These are phyloP conservation scores for Hypsizygus ulmarius DNA, from an alignment of 1,284 basidiomycete genomes.

Conservation along the genomic window DNA sequence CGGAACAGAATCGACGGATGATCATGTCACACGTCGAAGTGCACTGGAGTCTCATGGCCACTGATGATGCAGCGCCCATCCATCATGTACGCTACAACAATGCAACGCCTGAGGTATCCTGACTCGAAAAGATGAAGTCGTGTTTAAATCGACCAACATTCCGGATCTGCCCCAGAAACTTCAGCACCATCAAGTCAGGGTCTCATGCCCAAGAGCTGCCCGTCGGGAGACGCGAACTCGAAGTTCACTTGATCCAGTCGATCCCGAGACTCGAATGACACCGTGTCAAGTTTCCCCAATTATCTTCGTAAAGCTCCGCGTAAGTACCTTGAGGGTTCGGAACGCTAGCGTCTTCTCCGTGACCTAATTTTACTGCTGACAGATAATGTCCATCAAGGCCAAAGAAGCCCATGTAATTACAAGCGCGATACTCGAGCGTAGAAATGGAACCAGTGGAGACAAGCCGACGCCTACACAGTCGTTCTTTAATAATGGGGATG, in stretches of 20 bases:
- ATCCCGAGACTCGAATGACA: too few relatives aligned
- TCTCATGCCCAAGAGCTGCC: constrained; percentile 4
- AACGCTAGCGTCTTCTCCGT: too few relatives aligned
- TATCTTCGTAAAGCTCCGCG: too few relatives aligned
- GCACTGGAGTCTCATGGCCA: constrained; percentile 3
- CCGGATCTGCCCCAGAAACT: constrained; percentile 18
- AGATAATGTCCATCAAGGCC: too few relatives aligned
- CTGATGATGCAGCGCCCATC: constrained; percentile 9
- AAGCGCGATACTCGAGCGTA: too few relatives aligned
- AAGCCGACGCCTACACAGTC: too few relatives aligned
- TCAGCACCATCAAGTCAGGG: constrained; percentile 4
- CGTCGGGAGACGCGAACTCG: not conserved
- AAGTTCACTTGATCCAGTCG: not conserved
- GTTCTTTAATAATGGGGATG: too few relatives aligned
- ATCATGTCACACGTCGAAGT: constrained; percentile 19
- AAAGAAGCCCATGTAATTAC: too few relatives aligned
- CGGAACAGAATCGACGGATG: constrained; percentile 14
- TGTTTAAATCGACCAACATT: constrained; percentile 5
- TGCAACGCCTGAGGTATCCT: constrained; percentile 8
- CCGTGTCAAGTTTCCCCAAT: too few relatives aligned
- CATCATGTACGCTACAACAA: constrained; percentile 8
- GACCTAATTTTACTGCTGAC: too few relatives aligned
- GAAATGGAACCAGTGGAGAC: too few relatives aligned
- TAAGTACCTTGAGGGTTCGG: too few relatives aligned
- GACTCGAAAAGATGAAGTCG: constrained; percentile 10